Base-by-base conservation (phyloP, 805 yeast genomes). In the Starmerella kuoi region DNA sequence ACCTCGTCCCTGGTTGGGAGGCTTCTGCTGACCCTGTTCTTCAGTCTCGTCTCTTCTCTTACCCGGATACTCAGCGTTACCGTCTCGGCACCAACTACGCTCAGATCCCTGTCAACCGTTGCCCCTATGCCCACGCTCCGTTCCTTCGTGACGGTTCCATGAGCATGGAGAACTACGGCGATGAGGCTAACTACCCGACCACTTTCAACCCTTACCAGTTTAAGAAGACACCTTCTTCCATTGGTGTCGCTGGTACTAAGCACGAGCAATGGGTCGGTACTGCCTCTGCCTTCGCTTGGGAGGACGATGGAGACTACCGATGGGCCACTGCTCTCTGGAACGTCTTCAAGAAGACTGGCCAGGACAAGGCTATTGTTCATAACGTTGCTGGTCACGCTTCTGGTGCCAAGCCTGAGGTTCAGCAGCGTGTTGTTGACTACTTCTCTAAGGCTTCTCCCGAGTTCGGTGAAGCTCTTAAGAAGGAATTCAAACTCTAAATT, bases 221-320 rank as follows among this genome's bases (percentile, higher is more conserved):
- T 55, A 27, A 52, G 32, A 45, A 47, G 40, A 52, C 50, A 18
- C 32, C 48, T 19, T 12, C 25, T 15, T 19, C 14, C 30, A 24
- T 40, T 8, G 53, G 54, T 18, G 40, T 45, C 18, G 42, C 50
- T 3, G 31, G 45, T 6, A 38, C 48, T 17, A 74, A 76, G 53
- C 87, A 79, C 63, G 93, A 82, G 65, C 71, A 74, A 47, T 83
- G 91, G 91, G 65, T 67, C 44, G 91, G 91, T 44, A 74, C 85
- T 41, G 91, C 91, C 36, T 66, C 77, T 48, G 84, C 88, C 50
- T 82, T 73, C 76, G 91, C 85, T 66, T 86, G 95, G 95, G 65
- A 71, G 22, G 79, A 77, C 39, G 84, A 74, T 46, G 65, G 66
- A 51, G 95, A 87, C 65, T 87, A 66, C 61, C 71, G 63, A 49